A percentile compares a stretch with the other conserved stretches of the same genome.
phyloP scores from a whole-genome alignment of 1,139 yeast genomes.

The Hanseniaspora gamundiae region DNA sequence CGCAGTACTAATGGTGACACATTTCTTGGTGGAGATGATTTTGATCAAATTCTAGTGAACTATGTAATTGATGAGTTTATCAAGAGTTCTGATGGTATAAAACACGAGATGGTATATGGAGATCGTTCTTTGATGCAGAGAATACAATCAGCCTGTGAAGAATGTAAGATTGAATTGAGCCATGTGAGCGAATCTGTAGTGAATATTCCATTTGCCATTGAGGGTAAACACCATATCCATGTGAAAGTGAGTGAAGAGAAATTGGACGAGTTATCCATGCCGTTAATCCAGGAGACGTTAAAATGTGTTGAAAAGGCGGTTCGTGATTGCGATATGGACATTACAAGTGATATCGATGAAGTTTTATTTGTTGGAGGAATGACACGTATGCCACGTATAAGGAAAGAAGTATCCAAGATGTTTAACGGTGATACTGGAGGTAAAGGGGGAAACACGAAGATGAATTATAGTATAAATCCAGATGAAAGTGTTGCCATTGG shows the following conservation, averaged over 20 bases:
- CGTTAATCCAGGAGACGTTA: slow-evolving; percentile 48
- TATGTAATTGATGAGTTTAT: slow-evolving; percentile 38
- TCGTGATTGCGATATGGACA: slow-evolving; percentile 53
- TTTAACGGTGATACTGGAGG: slow-evolving; percentile 38
- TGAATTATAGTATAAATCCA: slow-evolving; percentile 61
- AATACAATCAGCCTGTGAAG: slow-evolving; percentile 61
- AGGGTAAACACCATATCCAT: slow-evolving; percentile 33
- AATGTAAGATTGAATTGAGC: slow-evolving; percentile 57
- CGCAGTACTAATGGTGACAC: slow-evolving; percentile 78
- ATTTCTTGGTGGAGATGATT: slow-evolving; percentile 76
- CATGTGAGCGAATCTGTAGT: slow-evolving; percentile 45
- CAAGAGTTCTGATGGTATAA: slow-evolving; percentile 19
- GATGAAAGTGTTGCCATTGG: slow-evolving; percentile 81
- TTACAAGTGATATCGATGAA: slow-evolving; percentile 50
- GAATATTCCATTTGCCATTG: slow-evolving; percentile 47
- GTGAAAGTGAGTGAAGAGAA: slow-evolving; percentile 46
- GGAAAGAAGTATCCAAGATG: slow-evolving; percentile 43
- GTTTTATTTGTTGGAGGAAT: slow-evolving; percentile 71
- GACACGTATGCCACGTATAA: slow-evolving; percentile 74
- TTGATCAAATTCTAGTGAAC: slow-evolving; percentile 49
- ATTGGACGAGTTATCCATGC: slow-evolving; percentile 49
- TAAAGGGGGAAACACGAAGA: slow-evolving; percentile 28
- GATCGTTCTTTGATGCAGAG: slow-evolving; percentile 38
- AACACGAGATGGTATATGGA: slow-evolving; percentile 9
- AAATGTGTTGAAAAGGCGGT: slow-evolving; percentile 57